These are phyloP conservation scores for Stachybotrys elegans DNA, from an alignment of 2,329 filamentous ascomycete genomes.

Conservation along the genomic window DNA sequence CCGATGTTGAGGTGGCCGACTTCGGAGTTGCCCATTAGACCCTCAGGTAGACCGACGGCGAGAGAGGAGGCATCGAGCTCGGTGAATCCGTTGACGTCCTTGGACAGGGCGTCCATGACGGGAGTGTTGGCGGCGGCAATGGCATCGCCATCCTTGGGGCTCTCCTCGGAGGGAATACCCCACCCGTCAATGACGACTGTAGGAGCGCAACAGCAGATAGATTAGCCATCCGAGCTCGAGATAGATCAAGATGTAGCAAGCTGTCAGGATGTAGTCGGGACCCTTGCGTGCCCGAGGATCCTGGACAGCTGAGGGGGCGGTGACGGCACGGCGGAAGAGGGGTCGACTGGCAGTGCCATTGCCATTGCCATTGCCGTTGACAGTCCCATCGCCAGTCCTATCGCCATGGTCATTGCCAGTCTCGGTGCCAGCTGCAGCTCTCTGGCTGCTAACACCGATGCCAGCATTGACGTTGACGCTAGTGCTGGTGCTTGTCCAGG, in stretches of 20 bases:
- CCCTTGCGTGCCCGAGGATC: constrained; percentile 7
- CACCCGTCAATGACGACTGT: constrained; percentile 98
- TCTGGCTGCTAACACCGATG: no score
- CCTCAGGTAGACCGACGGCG: constrained; percentile 91
- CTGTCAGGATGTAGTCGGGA: constrained; percentile 36
- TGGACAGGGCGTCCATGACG: constrained; percentile 87
- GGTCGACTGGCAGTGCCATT: constrained; percentile 14
- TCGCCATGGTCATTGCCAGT: no score
- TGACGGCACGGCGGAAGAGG: constrained; percentile 14
- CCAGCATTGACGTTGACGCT: no score
- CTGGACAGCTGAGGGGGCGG: constrained; percentile 12
- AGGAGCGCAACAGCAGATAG: constrained; percentile 43
- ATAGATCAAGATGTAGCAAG: constrained; percentile 50
- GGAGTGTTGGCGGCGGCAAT: constrained; percentile 92
- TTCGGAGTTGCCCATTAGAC: constrained; percentile 98
- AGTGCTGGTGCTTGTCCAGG: no score
- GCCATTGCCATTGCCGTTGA: constrained; percentile 14
- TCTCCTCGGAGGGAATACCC: constrained; percentile 78
- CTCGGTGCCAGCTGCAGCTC: no score
- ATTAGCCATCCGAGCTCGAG: constrained; percentile 57
- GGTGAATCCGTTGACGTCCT: constrained; percentile 77
- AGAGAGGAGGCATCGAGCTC: constrained; percentile 94
- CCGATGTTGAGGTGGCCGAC: constrained; percentile 99
- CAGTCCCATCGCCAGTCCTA: no score
- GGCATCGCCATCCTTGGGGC: constrained; percentile 86